Conservation (phyloP, 2,329 filamentous ascomycete genomes). For the Capronia epimyces region DNA sequence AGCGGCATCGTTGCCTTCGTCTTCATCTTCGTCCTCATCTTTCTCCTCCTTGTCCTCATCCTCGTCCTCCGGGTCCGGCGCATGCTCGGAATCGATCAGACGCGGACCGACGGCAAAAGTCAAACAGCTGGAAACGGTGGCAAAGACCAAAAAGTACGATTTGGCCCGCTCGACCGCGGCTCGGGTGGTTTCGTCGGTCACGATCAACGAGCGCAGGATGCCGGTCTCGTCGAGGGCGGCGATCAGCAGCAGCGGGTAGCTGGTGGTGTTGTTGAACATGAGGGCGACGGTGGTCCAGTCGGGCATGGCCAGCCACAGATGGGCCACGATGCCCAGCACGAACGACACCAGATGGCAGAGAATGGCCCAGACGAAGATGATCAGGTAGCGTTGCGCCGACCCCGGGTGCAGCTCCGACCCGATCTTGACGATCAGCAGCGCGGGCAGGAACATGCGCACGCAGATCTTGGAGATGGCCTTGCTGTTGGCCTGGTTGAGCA, state of each 20-base stretch:
- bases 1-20: not conserved
- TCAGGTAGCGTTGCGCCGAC: slow-evolving; percentile 46
- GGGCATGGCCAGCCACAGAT: slow-evolving; percentile 46
- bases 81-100: slow-evolving; percentile 48
- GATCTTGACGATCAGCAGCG: slow-evolving; percentile 50
- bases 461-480: slow-evolving; percentile 51
- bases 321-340: slow-evolving; percentile 41
- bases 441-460: slow-evolving; percentile 51
- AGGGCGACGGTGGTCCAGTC: slow-evolving; percentile 51
- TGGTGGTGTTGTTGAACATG: slow-evolving; percentile 55
- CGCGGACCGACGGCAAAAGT: slow-evolving; percentile 60
- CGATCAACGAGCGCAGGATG: slow-evolving; percentile 48
- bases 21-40: slow-evolving; percentile 30
- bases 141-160: slow-evolving; percentile 61
- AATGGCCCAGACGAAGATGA: slow-evolving; percentile 49
- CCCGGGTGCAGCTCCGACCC: slow-evolving; percentile 47
- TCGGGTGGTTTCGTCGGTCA: slow-evolving; percentile 40
- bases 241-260: slow-evolving; percentile 49
- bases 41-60: slow-evolving; percentile 37
- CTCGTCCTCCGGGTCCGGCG: slow-evolving; percentile 29
- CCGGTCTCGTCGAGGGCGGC: slow-evolving; percentile 52
- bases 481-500: slow-evolving; percentile 45
- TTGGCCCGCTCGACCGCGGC: slow-evolving; percentile 55
- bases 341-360: slow-evolving; percentile 48
- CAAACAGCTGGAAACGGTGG: slow-evolving; percentile 58